Base-by-base conservation (phyloP, 495 filamentous ascomycete genomes). In the Lepidopterella palustris region DNA sequence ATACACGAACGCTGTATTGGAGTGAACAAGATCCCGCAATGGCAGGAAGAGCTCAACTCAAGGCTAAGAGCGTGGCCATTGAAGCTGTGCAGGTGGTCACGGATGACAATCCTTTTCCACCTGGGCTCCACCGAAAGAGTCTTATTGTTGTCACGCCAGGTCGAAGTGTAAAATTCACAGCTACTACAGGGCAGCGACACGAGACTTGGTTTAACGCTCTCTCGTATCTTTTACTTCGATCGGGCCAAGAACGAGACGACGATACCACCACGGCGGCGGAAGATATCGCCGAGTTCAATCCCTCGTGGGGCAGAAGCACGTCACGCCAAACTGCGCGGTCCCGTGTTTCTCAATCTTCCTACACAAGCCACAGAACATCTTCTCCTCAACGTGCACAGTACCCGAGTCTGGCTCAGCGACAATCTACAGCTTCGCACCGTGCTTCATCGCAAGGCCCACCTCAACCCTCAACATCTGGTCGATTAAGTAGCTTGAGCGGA, bases 151-250 rank as follows among this genome's bases (percentile, higher is more conserved):
- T 96, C 54, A 95, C 93, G 15, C 92, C 92, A 27, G 89, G 91
- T 35, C 84, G 93, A 57, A 82, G 83, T 11, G 80, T 98, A 70
- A 88, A 96, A 67, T 92, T 97, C 66, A 98, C 93, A 20, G 95
- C 95, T 54, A 85, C 88, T 27, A 98, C 93, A 8, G 86, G 89
- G 18, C 90, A 96, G 67, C 80, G 93, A 54, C 93, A 98, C 63
- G 93, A 97, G 72, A 97, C 92, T 4, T 98, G 93, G 93, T 97
- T 93, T 80, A 97, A 97, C 69, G 91, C 93, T 5, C 79, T 98
- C 35, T 95, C 90, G 2, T 98, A 98, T 68, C 82, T 98, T 11
- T 80, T 97, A 27, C 74, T 95, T 21, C 84, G 90, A 40, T 88
- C 87, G 13, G 77, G 78, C 42, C 78, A 79, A 24, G 85, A 87